These are phyloP conservation scores for Euptelea pleiosperma DNA, from an alignment of 164 flowering plant genomes.

Conservation along the genomic window DNA sequence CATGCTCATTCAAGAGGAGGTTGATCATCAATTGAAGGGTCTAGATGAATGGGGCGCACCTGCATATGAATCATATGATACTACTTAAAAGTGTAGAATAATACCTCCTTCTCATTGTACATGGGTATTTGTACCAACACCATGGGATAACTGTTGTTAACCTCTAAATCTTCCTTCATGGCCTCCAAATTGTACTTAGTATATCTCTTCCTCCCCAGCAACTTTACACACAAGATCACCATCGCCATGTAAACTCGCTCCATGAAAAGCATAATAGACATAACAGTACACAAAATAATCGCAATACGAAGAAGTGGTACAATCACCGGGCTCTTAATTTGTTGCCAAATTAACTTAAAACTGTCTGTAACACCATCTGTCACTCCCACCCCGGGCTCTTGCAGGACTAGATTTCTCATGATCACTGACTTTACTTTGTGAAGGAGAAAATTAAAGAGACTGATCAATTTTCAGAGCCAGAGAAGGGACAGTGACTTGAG, in stretches of 20 bases:
- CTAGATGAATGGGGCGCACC: not conserved
- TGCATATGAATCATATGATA: too few species aligned
- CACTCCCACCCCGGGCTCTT: constrained; percentile 19
- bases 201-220: constrained; percentile 40
- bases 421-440: constrained; percentile 5
- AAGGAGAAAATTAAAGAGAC: not conserved
- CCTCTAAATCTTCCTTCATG: constrained; percentile 45
- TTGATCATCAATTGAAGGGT: not conserved
- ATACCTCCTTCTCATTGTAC: constrained; percentile 75
- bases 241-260: constrained; percentile 62
- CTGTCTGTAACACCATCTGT: constrained; percentile 21
- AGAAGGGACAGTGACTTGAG: not conserved
- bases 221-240: constrained; percentile 41
- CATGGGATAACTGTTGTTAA: constrained; percentile 37
- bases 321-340: constrained; percentile 33
- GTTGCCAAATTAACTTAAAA: constrained; percentile 31
- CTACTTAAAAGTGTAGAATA: not conserved
- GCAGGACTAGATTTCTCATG: constrained; percentile 32
- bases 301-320: constrained; percentile 34
- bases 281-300: constrained; percentile 38
- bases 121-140: constrained; percentile 72
- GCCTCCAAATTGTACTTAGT: constrained; percentile 40
- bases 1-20: not conserved
- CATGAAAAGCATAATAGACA: constrained; percentile 64
- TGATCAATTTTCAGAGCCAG: not conserved